Base-by-base conservation (phyloP, 2,329 filamentous ascomycete genomes). In the Penicillium vulpinum region DNA sequence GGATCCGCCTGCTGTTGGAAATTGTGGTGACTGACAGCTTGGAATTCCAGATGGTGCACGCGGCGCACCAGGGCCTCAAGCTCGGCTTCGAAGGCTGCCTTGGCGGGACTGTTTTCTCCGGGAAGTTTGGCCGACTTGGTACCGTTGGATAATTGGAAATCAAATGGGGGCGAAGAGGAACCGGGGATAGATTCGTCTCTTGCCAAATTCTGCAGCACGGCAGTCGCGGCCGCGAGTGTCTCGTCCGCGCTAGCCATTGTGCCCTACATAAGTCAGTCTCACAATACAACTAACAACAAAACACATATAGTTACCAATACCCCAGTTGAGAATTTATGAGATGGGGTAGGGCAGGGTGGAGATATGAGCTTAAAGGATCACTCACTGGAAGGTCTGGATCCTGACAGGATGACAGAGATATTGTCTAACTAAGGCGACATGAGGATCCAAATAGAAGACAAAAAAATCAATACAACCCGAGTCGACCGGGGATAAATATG, bases 1-100 rank as follows among this genome's bases (percentile, higher is more conserved):
- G 92, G 91, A 13, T 40, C 48, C 54, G 54, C 29, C 54, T 56
- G 54, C 54, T 46, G 54, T 52, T 56, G 54, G 35, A 52, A 29
- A 10, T 91, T 62, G 61, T 71, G 68, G 66, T 68, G 66, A 68
- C 70, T 73, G 69, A 83, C 85, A 63, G 90, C 88, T 77, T 88
- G 88, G 66, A 86, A 85, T 80, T 97, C 92, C 66, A 97, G 85
- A 63, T 88, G 86, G 62, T 92, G 89, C 65, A 97, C 86, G 64
- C 94, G 84, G 60, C 87, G 79, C 58, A 88, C 85, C 62, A 97
- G 84, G 54, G 90, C 88, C 49, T 88, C 85, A 56, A 99, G 84
- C 77, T 97, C 93, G 58, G 83, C 82, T 77, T 97, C 92, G 59
- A 97, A 85, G 31, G 83, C 83, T 64, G 84, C 82, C 78, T 97